These are phyloP conservation scores for Rheum nobile DNA, from an alignment of 148 eudicot genomes.

Conservation along the genomic window DNA sequence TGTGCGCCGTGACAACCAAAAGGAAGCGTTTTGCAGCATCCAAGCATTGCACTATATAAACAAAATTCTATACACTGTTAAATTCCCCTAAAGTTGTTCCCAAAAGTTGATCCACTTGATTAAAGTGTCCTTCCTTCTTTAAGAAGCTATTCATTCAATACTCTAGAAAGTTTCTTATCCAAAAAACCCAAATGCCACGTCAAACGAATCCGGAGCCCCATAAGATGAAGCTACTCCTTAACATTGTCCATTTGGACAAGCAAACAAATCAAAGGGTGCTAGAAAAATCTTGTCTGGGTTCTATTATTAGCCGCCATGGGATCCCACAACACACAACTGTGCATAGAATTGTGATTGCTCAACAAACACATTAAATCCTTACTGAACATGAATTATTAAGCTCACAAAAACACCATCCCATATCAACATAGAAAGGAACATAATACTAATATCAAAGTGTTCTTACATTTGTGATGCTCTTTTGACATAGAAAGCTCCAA, in stretches of 20 bases:
- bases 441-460: not conserved
- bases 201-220: constrained; percentile 1
- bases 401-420: not conserved
- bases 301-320: constrained; percentile 10
- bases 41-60: not conserved
- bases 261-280: not conserved
- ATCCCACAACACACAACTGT: constrained; percentile 8
- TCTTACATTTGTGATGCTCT: constrained; percentile 53
- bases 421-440: not conserved
- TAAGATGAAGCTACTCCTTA: not conserved
- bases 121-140: constrained; percentile 3
- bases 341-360: constrained; percentile 3
- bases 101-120: not conserved
- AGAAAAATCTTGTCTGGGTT: not conserved
- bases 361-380: not conserved
- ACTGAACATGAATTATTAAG: not conserved
- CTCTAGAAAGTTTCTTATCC: not conserved
- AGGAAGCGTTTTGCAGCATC: not conserved
- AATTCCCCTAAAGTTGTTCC: not conserved
- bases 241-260: not conserved
- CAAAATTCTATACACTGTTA: not conserved
- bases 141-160: not conserved
- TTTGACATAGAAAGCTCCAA: constrained; percentile 58
- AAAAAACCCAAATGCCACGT: not conserved
- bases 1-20: not conserved